These are phyloP conservation scores for Colletotrichum abscissum DNA, from an alignment of 2,329 filamentous ascomycete genomes.

Conservation along the genomic window DNA sequence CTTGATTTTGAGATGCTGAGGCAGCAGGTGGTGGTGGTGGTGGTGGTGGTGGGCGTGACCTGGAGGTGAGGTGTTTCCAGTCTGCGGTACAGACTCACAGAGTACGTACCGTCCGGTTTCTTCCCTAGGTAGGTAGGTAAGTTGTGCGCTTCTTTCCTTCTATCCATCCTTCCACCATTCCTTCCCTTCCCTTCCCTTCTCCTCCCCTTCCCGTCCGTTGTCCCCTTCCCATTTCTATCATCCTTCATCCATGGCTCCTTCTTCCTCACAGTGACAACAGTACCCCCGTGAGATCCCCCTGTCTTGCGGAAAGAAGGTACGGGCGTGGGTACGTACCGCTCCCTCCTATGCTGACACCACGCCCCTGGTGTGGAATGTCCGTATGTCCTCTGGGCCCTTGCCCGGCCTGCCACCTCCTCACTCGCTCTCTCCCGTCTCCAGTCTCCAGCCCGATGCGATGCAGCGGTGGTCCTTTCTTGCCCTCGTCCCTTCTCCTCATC, in stretches of 20 bases:
- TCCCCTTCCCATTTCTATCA: conserved; percentile 1
- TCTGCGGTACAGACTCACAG: too few species aligned
- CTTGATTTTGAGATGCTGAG: too few species aligned
- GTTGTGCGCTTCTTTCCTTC: background rate
- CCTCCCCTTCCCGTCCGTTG: background rate
- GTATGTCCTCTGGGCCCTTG: background rate
- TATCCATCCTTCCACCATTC: background rate
- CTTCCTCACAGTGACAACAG: background rate
- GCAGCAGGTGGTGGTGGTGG: too few species aligned
- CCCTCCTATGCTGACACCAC: background rate
- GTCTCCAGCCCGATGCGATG: background rate
- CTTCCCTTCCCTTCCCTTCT: background rate
- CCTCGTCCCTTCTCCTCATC: background rate
- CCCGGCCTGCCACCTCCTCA: background rate
- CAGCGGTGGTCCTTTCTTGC: background rate
- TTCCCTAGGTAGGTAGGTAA: background rate
- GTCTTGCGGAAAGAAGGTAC: conserved; percentile 14
- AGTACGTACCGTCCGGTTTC: background rate
- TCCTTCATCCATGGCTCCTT: background rate
- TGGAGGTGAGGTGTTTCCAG: too few species aligned
- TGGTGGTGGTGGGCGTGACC: too few species aligned
- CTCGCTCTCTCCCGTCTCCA: background rate
- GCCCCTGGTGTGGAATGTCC: conserved; percentile 23
- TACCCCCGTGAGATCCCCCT: background rate
- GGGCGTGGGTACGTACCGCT: background rate